phyloP scores from a whole-genome alignment of 495 filamentous ascomycete species.

The Immersiella caudata region DNA sequence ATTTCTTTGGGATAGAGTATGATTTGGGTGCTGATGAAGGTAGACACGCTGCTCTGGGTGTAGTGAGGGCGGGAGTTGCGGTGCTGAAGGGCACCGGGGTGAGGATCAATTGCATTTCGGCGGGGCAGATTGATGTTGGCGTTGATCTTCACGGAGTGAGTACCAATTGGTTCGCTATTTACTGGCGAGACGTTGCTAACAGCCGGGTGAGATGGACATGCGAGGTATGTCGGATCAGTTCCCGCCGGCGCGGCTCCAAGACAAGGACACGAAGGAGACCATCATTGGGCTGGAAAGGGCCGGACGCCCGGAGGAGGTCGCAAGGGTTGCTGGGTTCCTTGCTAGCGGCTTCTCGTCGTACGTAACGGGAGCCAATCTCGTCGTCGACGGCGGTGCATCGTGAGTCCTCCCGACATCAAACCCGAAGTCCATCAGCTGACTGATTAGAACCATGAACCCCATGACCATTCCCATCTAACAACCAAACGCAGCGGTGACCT shows the following conservation, averaged over 20 bases:
- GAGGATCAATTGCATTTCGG: slow-evolving; percentile 61
- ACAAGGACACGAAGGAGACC: slow-evolving; percentile 40
- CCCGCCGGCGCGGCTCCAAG: slow-evolving; percentile 58
- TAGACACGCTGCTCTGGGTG: slow-evolving; percentile 59
- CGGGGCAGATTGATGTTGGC: slow-evolving; percentile 62
- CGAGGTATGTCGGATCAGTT: slow-evolving; percentile 58
- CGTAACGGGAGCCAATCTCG: slow-evolving; percentile 57
- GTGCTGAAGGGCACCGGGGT: slow-evolving; percentile 61
- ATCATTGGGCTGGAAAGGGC: slow-evolving; percentile 35
- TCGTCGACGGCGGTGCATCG: slow-evolving; percentile 61
- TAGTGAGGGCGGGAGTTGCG: slow-evolving; percentile 60
- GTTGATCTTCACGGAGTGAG: slow-evolving; percentile 50
- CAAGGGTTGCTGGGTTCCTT: slow-evolving; percentile 59
- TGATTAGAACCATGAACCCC: slow-evolving; percentile 44
- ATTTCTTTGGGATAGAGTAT: background rate
- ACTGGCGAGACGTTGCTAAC: background rate
- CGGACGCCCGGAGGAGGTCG: slow-evolving; percentile 55
- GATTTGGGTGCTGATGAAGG: background rate
- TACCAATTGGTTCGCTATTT: background rate
- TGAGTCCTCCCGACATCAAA: slow-evolving; percentile 25
- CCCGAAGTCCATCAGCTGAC: slow-evolving; percentile 10
- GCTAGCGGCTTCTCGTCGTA: slow-evolving; percentile 61
- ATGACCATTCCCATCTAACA: slow-evolving; percentile 49
- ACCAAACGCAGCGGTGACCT: background rate
- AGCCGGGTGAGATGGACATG: slow-evolving; percentile 50